phyloP scores from a whole-genome alignment of 805 yeast species.

The Wickerhamomyces kurtzmanii region DNA sequence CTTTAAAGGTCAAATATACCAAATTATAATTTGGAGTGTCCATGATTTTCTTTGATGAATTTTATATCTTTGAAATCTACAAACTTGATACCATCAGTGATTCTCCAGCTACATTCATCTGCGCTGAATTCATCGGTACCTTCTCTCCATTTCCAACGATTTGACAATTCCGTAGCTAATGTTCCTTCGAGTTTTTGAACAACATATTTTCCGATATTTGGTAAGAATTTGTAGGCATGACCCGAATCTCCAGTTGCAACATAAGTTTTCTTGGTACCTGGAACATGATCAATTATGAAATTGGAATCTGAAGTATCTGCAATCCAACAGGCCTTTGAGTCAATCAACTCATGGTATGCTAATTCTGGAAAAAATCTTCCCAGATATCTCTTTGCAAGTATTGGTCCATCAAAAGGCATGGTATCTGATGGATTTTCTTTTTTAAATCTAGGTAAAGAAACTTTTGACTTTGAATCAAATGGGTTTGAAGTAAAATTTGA shows the following conservation, averaged over 20 bases:
- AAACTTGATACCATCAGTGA: no score
- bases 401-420: constrained; percentile 21
- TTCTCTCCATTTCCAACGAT: constrained; percentile 26
- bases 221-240: constrained; percentile 36
- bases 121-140: no score
- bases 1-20: no score
- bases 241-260: constrained; percentile 42
- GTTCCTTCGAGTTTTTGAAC: constrained; percentile 19
- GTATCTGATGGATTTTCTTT: constrained; percentile 19
- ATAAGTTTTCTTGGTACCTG: constrained; percentile 19
- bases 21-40: no score
- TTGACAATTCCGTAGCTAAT: constrained; percentile 12
- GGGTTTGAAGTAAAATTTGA: constrained; percentile 13
- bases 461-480: constrained; percentile 5
- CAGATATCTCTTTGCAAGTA: constrained; percentile 18
- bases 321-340: constrained; percentile 30
- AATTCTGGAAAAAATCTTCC: constrained; percentile 28
- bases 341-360: constrained; percentile 19
- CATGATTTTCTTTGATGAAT: no score
- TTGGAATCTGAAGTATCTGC: constrained; percentile 30
- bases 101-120: constrained; percentile 14
- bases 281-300: constrained; percentile 29
- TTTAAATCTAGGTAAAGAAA: constrained; percentile 26
- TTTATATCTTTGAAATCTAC: no score
- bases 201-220: constrained; percentile 35